These are phyloP conservation scores for Fusarium guadeloupense DNA, from an alignment of 2,329 filamentous ascomycete genomes.

Conservation along the genomic window DNA sequence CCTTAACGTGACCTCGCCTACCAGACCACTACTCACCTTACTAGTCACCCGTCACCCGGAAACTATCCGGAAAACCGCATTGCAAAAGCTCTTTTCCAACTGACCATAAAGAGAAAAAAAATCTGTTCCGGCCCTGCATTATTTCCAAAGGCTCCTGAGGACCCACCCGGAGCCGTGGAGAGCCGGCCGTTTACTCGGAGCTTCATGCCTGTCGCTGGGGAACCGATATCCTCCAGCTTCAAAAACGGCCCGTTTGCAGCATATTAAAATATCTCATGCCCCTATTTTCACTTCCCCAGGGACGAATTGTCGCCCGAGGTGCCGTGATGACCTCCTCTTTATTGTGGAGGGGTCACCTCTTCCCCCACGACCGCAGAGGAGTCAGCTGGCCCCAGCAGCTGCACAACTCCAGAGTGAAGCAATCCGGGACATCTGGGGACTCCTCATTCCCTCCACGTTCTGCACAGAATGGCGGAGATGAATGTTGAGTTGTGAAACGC, in stretches of 20 bases:
- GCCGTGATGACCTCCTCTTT: neutral
- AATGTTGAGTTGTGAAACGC: conserved; percentile 22
- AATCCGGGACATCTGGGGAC: conserved; percentile 31
- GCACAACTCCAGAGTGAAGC: conserved; percentile 16
- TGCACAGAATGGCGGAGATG: conserved; percentile 21
- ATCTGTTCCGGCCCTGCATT: conserved; percentile 26
- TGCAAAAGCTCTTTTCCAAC: neutral
- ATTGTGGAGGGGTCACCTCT: neutral
- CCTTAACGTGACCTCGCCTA: conserved; percentile 2
- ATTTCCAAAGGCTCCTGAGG: conserved; percentile 22
- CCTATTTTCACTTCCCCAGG: conserved; percentile 22
- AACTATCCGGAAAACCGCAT: conserved; percentile 1
- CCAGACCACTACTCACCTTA: neutral
- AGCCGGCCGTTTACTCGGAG: conserved; percentile 40
- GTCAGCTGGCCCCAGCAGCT: neutral
- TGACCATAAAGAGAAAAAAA: neutral
- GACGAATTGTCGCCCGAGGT: conserved; percentile 8
- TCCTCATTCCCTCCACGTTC: conserved; percentile 23
- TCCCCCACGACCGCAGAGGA: conserved; percentile 16
- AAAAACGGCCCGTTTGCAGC: conserved; percentile 35
- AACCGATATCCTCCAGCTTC: conserved; percentile 22
- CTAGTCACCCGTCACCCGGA: neutral
- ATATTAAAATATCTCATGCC: conserved; percentile 28
- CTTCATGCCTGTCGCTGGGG: conserved; percentile 40
- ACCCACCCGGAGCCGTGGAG: conserved; percentile 37